Evolutionary conservation across 805 yeast species (phyloP), one percentile per base, ranked within the genome.

Genomic region (Wickerhamiella azyma): DNA sequence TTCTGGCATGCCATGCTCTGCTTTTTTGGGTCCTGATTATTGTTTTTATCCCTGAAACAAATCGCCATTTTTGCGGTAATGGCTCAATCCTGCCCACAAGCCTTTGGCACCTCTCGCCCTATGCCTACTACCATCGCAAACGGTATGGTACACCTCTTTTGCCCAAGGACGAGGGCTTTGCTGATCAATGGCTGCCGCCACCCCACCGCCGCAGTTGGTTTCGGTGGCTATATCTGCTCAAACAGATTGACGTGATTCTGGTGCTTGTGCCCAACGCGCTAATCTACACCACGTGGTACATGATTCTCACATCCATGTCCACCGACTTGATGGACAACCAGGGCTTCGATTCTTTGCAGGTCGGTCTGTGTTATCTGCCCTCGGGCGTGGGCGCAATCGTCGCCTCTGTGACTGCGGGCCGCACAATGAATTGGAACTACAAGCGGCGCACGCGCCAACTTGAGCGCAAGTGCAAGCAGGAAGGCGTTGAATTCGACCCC

Each of bases 341-440:
- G 52, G 61, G 68, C 26, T 72, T 76, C 49, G 52, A 70, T 1
- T 71, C 77, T 1, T 63, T 75, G 39, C 68, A 75, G 39, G 74
- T 83, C 35, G 94, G 94, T 2, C 61, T 76, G 14, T 75, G 85
- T 46, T 85, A 77, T 55, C 66, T 85, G 37, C 81, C 94, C 2
- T 76, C 80, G 17, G 95, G 95, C 13, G 53, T 74, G 0, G 81
- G 80, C 9, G 74, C 84, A 3, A 59, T 82, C 13, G 35, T 68
- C 0, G 85, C 89, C 19, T 74, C 88, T 0, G 50, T 84, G 0
- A 30, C 58, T 0, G 62, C 77, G 2, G 94, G 94, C 0, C 65
- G 67, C 51, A 37, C 75, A 3, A 56, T 82, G 53, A 79, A 82
- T 54, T 60, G 62, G 59, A 60, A 66, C 48, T 81, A 79, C 56